Percentiles rank a stretch among this genome's conserved stretches.
Evolutionary conservation across 2,329 filamentous ascomycete genomes (phyloP).

Genomic region (Penicillium sclerotiorum): DNA sequence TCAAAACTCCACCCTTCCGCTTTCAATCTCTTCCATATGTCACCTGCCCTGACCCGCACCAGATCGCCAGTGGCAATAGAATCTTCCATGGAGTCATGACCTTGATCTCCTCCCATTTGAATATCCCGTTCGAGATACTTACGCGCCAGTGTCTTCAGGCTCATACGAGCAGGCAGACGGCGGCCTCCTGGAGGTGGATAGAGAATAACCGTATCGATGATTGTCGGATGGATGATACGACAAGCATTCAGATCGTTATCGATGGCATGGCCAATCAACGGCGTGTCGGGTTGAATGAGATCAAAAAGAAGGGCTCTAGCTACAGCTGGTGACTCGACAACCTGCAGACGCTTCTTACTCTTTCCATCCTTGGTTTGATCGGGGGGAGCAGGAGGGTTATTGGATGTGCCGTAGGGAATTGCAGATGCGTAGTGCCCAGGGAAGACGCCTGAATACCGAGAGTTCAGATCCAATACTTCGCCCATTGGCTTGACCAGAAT

Average conservation of each 20-base stretch:
- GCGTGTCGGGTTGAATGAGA: conserved; percentile 73
- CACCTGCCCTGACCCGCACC: conserved; percentile 69
- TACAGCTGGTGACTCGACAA: conserved; percentile 72
- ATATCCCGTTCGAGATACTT: conserved; percentile 74
- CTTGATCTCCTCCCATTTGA: conserved; percentile 67
- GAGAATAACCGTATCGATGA: conserved; percentile 83
- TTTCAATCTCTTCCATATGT: conserved; percentile 70
- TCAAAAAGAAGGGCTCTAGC: conserved; percentile 79
- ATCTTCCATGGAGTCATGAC: conserved; percentile 93
- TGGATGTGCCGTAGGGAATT: conserved; percentile 52
- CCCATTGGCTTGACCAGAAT: conserved; percentile 82
- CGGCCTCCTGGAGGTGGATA: conserved; percentile 74
- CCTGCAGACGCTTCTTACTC: conserved; percentile 56
- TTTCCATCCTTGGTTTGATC: conserved; percentile 24
- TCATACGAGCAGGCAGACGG: conserved; percentile 70
- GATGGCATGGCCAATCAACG: conserved; percentile 87
- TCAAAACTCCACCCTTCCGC: conserved; percentile 67
- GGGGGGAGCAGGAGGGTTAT: conserved; percentile 24
- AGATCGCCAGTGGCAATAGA: conserved; percentile 86
- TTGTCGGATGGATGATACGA: conserved; percentile 78
- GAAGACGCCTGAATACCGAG: conserved; percentile 84
- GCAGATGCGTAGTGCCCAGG: conserved; percentile 75
- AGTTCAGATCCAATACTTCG: conserved; percentile 86
- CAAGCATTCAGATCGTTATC: conserved; percentile 92
- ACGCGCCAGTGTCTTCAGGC: conserved; percentile 74